phyloP scores from a whole-genome alignment of 371 early-diverging fungal genomes.

The Smittium mucronatum region DNA sequence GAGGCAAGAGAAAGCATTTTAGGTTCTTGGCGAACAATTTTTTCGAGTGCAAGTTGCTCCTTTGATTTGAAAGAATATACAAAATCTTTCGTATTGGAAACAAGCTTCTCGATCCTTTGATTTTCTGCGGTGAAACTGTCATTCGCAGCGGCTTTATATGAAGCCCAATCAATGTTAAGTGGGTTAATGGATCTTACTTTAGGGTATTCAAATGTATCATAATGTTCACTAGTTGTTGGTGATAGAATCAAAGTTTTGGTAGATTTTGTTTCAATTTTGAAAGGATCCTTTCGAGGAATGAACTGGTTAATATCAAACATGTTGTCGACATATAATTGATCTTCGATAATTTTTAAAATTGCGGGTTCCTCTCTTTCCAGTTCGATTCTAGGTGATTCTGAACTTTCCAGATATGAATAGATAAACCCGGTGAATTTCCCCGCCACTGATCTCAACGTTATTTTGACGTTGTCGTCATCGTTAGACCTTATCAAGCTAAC shows the following conservation, averaged over 20 bases:
- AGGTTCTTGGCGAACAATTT: neutral
- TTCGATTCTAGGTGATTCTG: neutral
- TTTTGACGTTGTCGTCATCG: neutral
- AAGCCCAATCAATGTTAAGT: constrained; percentile 5
- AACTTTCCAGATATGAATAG: neutral
- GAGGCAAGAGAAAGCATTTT: neutral
- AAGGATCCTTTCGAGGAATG: neutral
- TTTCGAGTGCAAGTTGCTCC: neutral
- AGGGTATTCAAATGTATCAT: neutral
- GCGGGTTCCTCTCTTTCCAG: neutral
- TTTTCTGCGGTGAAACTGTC: neutral
- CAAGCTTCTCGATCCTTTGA: neutral
- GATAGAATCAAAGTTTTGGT: neutral
- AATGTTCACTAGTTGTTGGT: neutral
- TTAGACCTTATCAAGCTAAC: neutral
- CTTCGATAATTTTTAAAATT: neutral
- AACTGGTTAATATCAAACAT: neutral
- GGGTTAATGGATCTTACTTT: constrained; percentile 7
- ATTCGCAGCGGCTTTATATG: constrained; percentile 5
- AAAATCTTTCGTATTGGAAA: neutral
- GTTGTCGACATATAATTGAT: neutral
- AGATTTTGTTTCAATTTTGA: neutral
- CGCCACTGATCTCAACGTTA: neutral
- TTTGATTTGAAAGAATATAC: constrained; percentile 1
- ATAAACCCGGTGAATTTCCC: constrained; percentile 2